Evolutionary conservation across 768 basidiomycete genomes (phyloP).

Genomic region (Mrakia frigida): DNA sequence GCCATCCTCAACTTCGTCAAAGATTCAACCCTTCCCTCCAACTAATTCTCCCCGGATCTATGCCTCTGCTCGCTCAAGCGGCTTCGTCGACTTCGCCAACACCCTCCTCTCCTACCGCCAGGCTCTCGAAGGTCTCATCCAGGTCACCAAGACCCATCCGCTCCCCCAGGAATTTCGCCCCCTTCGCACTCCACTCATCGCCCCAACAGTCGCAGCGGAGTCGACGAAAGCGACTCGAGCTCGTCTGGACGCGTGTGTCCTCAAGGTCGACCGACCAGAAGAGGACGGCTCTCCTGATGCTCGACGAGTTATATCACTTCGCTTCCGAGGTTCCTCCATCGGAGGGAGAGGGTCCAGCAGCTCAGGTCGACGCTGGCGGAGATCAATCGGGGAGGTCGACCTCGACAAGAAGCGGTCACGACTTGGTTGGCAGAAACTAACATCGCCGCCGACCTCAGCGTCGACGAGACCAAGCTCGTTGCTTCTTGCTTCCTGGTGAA

Average conservation of each 20-base stretch:
- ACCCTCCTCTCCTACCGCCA: not conserved
- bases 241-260: not conserved
- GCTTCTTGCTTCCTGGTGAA: not conserved
- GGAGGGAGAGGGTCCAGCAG: not conserved
- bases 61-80: not conserved
- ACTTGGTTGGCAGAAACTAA: not conserved
- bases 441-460: slow-evolving; percentile 1
- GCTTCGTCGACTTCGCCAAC: slow-evolving; percentile 1
- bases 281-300: not conserved
- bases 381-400: not conserved
- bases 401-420: not conserved
- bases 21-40: not conserved
- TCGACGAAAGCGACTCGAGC: not conserved
- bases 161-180: not conserved
- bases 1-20: not conserved
- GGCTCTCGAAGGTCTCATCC: not conserved
- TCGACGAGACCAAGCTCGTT: not conserved
- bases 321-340: not conserved
- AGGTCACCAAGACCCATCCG: not conserved
- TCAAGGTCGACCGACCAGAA: slow-evolving; percentile 3
- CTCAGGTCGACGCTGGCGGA: not conserved
- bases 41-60: not conserved
- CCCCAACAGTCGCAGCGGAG: not conserved
- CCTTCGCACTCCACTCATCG: not conserved
- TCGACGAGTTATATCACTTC: not conserved